Base-by-base conservation (phyloP, 208 protist species). In the Trypanosoma lewisi region DNA sequence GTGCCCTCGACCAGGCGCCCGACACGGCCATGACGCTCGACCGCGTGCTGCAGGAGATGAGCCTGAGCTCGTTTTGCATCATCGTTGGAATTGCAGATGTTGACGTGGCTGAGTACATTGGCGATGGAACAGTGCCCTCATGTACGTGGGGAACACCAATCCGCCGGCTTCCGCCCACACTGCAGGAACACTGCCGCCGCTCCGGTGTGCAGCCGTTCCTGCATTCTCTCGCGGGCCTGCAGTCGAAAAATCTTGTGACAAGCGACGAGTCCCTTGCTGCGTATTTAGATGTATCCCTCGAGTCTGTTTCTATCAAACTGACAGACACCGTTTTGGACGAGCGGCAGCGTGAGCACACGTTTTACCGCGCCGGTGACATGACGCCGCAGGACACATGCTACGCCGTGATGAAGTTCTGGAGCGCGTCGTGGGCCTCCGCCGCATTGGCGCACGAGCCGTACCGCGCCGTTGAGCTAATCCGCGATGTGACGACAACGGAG, bases 61-160 rank as follows among this genome's bases (percentile, higher is more conserved):
- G 70, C 17, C 62, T 95, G 37, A 92, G 89, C 63, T 89, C 86
- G 2, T 93, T 89, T 54, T 91, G 85, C 61, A 68, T 95, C 37
- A 77, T 90, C 7, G 63, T 87, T n/a, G 89, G 89, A 7, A 39
- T 95, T 28, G 33, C 76, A 0, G 75, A 76, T 17, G 57, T 72
- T 9, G 89, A 95, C 49, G 49, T 93, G 21, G 41, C 31, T 30
- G 28, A 70, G 57, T 64, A 53, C 36, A 21, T 72, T 12, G 37
- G 33, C 30, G 41, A n/a, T 2, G 12, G 4, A n/a, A 30, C 54
- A 19, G 28, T 30, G 33, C 4, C 28, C 12, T 25, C 52, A 41
- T 73, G 30, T 19, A 45, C 16, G 47, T 91, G 84, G 84, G 67
- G 61, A 1, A 88, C 82, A 2, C 68, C 79, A 14, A 36, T 91